Conservation (phyloP, 495 filamentous ascomycete genomes). For the Diplogelasinospora grovesii region DNA sequence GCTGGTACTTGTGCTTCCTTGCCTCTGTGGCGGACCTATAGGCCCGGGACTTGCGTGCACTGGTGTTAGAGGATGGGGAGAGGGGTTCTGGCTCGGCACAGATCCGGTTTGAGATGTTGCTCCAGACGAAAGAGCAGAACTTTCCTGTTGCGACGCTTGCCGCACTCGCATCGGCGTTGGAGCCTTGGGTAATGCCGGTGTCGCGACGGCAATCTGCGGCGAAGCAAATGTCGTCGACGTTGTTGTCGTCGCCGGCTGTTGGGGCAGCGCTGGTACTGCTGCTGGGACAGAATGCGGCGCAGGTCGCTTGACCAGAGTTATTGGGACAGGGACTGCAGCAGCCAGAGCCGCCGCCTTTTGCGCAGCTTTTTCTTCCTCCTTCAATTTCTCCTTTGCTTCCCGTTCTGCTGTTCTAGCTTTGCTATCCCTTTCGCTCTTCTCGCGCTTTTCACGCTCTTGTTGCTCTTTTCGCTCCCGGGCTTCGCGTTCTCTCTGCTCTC, state of each 20-base stretch:
- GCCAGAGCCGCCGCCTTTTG: constrained; percentile 32
- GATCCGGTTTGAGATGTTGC: constrained; percentile 42
- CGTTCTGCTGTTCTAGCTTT: constrained; percentile 29
- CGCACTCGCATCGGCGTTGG: constrained; percentile 70
- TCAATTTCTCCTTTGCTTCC: constrained; percentile 34
- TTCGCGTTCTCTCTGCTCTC: constrained; percentile 60
- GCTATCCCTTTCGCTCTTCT: constrained; percentile 41
- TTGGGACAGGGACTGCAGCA: constrained; percentile 29
- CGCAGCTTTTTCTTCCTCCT: constrained; percentile 38
- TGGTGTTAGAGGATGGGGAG: constrained; percentile 53
- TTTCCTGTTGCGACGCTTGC: constrained; percentile 75
- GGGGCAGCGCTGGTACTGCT: constrained; percentile 46
- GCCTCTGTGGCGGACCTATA: constrained; percentile 41
- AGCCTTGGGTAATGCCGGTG: constrained; percentile 75
- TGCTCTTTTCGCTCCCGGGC: constrained; percentile 49
- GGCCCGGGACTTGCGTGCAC: constrained; percentile 52
- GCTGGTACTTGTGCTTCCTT: constrained; percentile 9
- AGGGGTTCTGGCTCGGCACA: constrained; percentile 56
- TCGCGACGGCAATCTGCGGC: constrained; percentile 70
- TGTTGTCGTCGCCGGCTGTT: constrained; percentile 30
- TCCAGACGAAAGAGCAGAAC: constrained; percentile 60
- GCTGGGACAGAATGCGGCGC: constrained; percentile 44
- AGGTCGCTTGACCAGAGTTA: constrained; percentile 45
- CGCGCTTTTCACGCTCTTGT: constrained; percentile 51
- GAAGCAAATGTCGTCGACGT: constrained; percentile 52